phyloP scores from a whole-genome alignment of 805 yeast genomes.

The Sungouiozyma intestinalis region DNA sequence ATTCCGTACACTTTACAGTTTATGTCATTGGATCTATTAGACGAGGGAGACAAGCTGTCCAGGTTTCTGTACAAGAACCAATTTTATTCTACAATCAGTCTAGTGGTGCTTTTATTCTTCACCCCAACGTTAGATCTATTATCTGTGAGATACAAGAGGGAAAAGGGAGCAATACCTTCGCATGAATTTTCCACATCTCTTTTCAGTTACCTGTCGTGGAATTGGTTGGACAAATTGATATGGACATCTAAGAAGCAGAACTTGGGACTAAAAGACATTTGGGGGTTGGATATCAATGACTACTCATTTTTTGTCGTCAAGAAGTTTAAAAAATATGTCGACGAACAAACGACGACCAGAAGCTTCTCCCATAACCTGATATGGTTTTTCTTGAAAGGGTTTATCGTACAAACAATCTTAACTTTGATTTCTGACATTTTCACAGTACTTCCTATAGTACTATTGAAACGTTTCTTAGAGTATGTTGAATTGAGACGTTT shows the following conservation, averaged over 20 bases:
- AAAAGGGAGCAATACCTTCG: conserved; percentile 48
- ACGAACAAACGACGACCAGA: conserved; percentile 24
- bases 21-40: neutral
- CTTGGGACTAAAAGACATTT: conserved; percentile 49
- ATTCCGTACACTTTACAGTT: neutral
- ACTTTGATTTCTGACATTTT: conserved; percentile 54
- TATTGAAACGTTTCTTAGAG: conserved; percentile 63
- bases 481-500: conserved; percentile 58
- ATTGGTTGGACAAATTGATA: conserved; percentile 62
- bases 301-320: conserved; percentile 57
- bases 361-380: conserved; percentile 49
- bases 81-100: neutral
- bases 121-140: neutral
- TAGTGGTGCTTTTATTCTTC: neutral
- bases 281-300: conserved; percentile 70
- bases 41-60: neutral
- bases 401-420: conserved; percentile 52
- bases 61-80: neutral
- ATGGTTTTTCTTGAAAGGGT: conserved; percentile 45
- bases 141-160: conserved; percentile 30
- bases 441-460: conserved; percentile 60
- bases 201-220: conserved; percentile 45
- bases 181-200: conserved; percentile 57
- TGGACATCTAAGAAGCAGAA: conserved; percentile 46
- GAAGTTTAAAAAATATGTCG: conserved; percentile 39